Evolutionary conservation across 495 filamentous ascomycete genomes (phyloP), one percentile per base, ranked within the genome.

Genomic region (Penicillium macrosclerotiorum): DNA sequence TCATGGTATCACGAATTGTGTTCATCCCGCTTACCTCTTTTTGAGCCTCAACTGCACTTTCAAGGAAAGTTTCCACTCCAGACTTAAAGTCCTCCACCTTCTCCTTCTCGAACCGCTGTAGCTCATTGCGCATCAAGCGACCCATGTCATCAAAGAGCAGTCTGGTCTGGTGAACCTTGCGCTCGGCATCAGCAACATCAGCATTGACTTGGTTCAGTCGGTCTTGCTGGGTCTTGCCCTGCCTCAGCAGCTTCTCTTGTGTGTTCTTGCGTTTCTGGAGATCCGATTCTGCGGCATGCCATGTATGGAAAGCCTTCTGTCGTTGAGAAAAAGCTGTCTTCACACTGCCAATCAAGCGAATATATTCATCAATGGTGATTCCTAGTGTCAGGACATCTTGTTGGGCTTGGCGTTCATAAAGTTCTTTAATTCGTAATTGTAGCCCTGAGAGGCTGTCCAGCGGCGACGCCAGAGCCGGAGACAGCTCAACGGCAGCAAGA

Each of bases 21-120:
- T 20, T 16, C 18, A 67, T 80, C 60, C n/a, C n/a, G n/a, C n/a
- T 37, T 64, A 92, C 93, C 85, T 98, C 93, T 71, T 98, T 98
- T 73, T 98, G 93, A 40, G 89, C 94, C 71, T 98, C 93, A 3
- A 98, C 90, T 6, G 92, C 88, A 47, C 91, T 88, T 70, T 98
- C 93, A 52, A 98, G 72, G 65, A 92, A 98, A 0, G 93, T 98
- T 73, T 98, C 93, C 2, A 98, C 92, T 0, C 89, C 94, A 48
- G 86, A 91, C 73, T 97, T 98, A 69, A 98, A 98, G 64, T 98
- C 93, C 63, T 98, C 93, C 6, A 98, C 93, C 74, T 98, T 98
- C 72, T 98, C 93, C 55, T 81, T 81, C 72, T 97, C 93, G 57
- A 98, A 98, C 20, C 90, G 76, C 50, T 97, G 93, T 47, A 98